phyloP scores from a whole-genome alignment of 139 green algal species.

The Ettlia oleoabundans region DNA sequence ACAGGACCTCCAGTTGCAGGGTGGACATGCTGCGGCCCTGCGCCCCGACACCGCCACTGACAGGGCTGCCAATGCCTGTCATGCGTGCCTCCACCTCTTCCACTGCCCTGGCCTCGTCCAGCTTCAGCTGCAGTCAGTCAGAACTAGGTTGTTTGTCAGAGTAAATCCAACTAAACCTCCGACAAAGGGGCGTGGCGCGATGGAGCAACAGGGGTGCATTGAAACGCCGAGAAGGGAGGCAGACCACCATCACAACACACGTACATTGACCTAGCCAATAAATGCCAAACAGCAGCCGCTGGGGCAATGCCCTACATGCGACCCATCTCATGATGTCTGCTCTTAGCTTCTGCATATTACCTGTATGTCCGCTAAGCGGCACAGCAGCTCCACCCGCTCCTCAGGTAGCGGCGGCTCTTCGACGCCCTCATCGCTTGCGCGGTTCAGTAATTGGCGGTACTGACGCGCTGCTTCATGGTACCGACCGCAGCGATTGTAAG shows the following conservation, averaged over 20 bases:
- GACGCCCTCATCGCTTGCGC: background rate
- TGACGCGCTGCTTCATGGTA: constrained; percentile 41
- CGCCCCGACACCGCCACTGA: background rate
- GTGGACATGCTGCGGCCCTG: constrained; percentile 38
- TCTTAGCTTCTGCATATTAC: background rate
- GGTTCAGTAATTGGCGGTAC: constrained; percentile 40
- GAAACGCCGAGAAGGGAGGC: too few relatives aligned
- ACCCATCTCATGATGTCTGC: background rate
- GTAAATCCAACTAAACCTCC: too few relatives aligned
- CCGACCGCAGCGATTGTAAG: constrained; percentile 7
- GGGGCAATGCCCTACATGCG: constrained; percentile 17
- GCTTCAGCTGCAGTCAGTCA: constrained; percentile 34
- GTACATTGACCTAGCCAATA: too few relatives aligned
- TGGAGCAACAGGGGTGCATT: too few relatives aligned
- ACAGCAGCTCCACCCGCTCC: constrained; percentile 49
- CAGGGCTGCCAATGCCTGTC: background rate
- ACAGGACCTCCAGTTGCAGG: constrained; percentile 50
- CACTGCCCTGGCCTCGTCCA: constrained; percentile 44
- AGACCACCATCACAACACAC: too few relatives aligned
- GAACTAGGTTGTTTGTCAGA: too few relatives aligned
- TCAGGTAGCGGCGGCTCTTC: background rate
- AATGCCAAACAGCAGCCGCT: too few relatives aligned
- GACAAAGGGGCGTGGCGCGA: too few relatives aligned
- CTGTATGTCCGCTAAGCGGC: constrained; percentile 63
- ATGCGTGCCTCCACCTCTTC: constrained; percentile 45